These are phyloP conservation scores for Usnea hakonensis DNA, from an alignment of 495 filamentous ascomycete species.

Conservation along the genomic window DNA sequence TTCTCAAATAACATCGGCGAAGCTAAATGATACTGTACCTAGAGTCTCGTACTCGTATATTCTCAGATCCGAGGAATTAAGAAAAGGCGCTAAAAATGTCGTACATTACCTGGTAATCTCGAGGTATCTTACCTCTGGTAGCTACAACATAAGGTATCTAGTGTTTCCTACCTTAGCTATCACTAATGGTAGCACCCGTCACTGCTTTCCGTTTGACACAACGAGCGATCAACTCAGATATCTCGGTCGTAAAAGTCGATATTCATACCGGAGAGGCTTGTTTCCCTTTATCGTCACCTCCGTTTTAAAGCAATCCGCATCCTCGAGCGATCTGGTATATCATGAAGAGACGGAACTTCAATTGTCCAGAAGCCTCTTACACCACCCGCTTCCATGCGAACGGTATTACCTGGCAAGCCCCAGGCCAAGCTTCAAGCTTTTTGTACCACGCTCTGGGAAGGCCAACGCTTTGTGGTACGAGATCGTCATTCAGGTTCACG, in stretches of 20 bases:
- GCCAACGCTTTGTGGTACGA: constrained; percentile 69
- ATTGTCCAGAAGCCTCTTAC: constrained; percentile 6
- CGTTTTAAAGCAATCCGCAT: neutral
- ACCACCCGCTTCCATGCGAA: constrained; percentile 50
- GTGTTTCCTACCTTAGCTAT: too few relatives aligned
- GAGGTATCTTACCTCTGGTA: too few relatives aligned
- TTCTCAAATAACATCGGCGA: too few relatives aligned
- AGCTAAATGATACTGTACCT: too few relatives aligned
- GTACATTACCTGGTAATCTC: too few relatives aligned
- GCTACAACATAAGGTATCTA: too few relatives aligned
- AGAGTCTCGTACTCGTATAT: too few relatives aligned
- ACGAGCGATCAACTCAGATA: neutral
- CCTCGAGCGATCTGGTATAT: neutral
- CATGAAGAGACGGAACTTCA: constrained; percentile 11
- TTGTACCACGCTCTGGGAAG: constrained; percentile 76
- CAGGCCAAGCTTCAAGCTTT: constrained; percentile 84
- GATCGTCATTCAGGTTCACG: constrained; percentile 4
- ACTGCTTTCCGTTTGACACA: neutral
- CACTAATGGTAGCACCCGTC: neutral
- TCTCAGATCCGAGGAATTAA: too few relatives aligned
- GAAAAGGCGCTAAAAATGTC: too few relatives aligned
- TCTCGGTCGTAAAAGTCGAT: neutral
- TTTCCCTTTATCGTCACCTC: neutral
- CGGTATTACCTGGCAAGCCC: constrained; percentile 85
- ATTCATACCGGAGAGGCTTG: neutral